Percentiles rank a stretch among this genome's conserved stretches.
These are phyloP conservation scores for Leptographium flavum DNA, from an alignment of 2,329 filamentous ascomycete genomes.

Conservation along the genomic window DNA sequence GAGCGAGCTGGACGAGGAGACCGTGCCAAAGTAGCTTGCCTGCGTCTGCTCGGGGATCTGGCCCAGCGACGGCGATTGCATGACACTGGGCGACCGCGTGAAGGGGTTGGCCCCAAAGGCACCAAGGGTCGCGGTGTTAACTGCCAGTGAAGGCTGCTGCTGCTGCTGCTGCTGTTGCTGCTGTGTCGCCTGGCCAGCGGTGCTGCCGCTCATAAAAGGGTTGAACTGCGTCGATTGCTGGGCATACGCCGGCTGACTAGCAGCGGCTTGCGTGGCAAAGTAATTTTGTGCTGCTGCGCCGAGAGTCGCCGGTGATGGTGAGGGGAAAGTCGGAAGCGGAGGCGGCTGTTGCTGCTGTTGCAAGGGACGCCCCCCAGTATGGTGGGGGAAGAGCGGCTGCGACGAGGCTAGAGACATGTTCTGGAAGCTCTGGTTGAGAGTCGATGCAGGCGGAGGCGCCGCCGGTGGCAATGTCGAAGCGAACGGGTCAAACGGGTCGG, in stretches of 20 bases:
- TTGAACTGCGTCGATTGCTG: too few relatives aligned
- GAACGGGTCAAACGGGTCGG: neutral
- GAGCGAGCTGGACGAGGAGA: conserved; percentile 6
- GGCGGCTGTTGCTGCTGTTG: conserved; percentile 15
- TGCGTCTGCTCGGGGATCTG: conserved; percentile 40
- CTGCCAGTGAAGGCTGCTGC: conserved; percentile 17
- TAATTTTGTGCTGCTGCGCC: conserved; percentile 5
- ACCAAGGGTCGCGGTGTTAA: conserved; percentile 24
- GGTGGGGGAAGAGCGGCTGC: conserved; percentile 55
- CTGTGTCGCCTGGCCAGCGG: conserved; percentile 11
- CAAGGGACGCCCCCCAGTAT: conserved; percentile 44
- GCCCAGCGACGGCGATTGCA: conserved; percentile 33
- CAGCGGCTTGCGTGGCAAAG: conserved; percentile 4
- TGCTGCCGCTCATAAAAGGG: too few relatives aligned
- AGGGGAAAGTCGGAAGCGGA: conserved; percentile 22
- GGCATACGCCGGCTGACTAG: neutral
- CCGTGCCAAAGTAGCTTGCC: conserved; percentile 22
- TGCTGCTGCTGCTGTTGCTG: conserved; percentile 17
- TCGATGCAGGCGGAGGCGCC: conserved; percentile 14
- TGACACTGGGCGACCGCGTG: conserved; percentile 30
- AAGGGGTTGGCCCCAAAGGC: conserved; percentile 32
- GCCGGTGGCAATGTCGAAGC: too few relatives aligned
- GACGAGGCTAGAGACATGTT: conserved; percentile 50
- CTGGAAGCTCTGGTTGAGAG: conserved; percentile 49
- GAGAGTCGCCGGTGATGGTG: conserved; percentile 17